Evolutionary conservation across 169 alveolate genomes (phyloP), one percentile per base, ranked within the genome.

Genomic region (Cryptosporidium ryanae): DNA sequence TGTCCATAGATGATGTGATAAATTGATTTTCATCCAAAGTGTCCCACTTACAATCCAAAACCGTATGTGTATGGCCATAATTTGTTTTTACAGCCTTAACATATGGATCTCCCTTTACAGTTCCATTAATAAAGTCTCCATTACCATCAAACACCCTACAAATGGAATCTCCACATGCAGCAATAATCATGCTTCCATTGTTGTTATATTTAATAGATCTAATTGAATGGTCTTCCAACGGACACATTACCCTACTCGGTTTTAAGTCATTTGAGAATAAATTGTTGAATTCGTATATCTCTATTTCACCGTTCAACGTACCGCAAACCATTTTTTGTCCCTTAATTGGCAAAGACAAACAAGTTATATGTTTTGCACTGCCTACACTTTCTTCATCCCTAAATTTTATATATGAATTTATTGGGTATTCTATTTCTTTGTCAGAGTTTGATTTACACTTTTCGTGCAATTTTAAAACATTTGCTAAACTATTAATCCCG

Each of bases 61-160:
- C 54, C 87, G 63, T 76, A 61, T 76, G 87, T 17, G 87, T 76
- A 76, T 76, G 87, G 10, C 87, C 87, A 23, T 31, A 52, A 61
- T 76, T 76, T n/a, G 70, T 46, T 61, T 61, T 76, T 7, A 46
- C 71, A 38, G 87, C 23, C 63, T 61, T 55, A n/a, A 76, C 87
- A 76, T 76, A 76, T 43, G 87, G 87, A 59, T 76, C 87, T 6
- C 87, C 87, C 46, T 48, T 64, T 21, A 76, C 87, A 31, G 87
- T 76, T 21, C 76, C 87, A 6, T 52, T 76, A 25, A 76, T 55
- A 38, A 76, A 38, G 38, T 76, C 71, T 2, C 87, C 87, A 59
- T 61, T 76, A 57, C 71, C 46, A 32, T 57, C 66, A 43, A 59
- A 76, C 13, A 76, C 25, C 25, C 87, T 54, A 46, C 87, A 76